Percentiles rank a stretch among this genome's conserved stretches.
These are phyloP conservation scores for Calonectria leucothoes DNA, from an alignment of 2,329 filamentous ascomycete species.

Conservation along the genomic window DNA sequence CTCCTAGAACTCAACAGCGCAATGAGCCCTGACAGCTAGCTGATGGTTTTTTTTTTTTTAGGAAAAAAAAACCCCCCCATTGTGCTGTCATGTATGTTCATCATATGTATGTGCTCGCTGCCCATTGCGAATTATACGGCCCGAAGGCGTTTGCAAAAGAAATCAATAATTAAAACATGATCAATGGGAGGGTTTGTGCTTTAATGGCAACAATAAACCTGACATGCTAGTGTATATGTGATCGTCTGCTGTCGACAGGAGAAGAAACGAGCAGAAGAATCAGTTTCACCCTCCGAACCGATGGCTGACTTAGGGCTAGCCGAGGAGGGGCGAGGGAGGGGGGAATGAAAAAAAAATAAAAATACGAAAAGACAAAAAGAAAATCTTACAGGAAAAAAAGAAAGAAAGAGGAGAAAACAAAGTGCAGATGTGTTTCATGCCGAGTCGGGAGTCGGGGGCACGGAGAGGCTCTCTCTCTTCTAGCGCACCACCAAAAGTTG, in stretches of 20 bases:
- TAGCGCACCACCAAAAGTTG: not conserved
- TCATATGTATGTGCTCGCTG: not conserved
- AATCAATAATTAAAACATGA: not conserved
- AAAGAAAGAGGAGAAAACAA: not conserved
- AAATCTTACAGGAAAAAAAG: not conserved
- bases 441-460: not conserved
- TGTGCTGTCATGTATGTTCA: not conserved
- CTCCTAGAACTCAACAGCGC: conserved; percentile 11
- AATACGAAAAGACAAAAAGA: not conserved
- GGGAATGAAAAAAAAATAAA: not conserved
- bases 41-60: not conserved
- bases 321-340: not conserved
- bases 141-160: not conserved
- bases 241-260: not conserved
- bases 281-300: not conserved
- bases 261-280: not conserved
- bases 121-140: not conserved
- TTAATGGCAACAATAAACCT: not conserved
- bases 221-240: not conserved
- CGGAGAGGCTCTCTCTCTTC: not conserved
- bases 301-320: not conserved
- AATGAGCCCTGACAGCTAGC: not conserved
- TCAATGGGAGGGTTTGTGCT: not conserved
- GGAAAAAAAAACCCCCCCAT: no score
- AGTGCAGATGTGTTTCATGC: conserved; percentile 17